Conservation (phyloP, 176 grass and related monocot species). For the Eleusine coracana region DNA sequence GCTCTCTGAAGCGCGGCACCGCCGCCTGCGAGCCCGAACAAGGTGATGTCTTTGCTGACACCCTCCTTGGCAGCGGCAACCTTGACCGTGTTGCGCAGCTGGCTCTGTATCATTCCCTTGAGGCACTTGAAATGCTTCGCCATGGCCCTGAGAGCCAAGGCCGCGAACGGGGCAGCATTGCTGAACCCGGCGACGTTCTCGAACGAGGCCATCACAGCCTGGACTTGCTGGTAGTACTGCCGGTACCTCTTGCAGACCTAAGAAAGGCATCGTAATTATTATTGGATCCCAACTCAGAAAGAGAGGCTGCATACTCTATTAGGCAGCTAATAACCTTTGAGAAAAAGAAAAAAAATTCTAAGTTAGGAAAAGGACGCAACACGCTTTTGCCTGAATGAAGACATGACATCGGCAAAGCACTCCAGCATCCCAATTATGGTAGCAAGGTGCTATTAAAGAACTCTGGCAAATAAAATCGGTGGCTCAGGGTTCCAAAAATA, state of each 20-base stretch:
- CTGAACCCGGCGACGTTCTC: conserved; percentile 74
- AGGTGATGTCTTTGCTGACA: conserved; percentile 48
- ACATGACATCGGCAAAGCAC: conserved; percentile 54
- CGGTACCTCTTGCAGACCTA: conserved; percentile 86
- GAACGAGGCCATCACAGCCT: conserved; percentile 80
- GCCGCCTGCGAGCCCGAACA: conserved; percentile 62
- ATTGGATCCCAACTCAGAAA: conserved; percentile 12
- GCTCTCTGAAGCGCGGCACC: conserved; percentile 46
- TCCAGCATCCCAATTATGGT: conserved; percentile 40
- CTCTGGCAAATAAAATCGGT: conserved; percentile 10
- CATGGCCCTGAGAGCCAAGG: conserved; percentile 68
- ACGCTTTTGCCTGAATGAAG: conserved; percentile 39
- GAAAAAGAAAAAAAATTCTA: conserved; percentile 8
- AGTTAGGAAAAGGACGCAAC: conserved; percentile 24
- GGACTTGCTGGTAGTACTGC: conserved; percentile 82
- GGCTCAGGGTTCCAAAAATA: conserved; percentile 35
- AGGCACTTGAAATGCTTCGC: conserved; percentile 80
- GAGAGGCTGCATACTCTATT: background rate
- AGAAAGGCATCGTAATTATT: background rate
- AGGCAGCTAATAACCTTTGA: conserved; percentile 7
- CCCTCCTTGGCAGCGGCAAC: conserved; percentile 48
- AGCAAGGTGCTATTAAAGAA: conserved; percentile 45
- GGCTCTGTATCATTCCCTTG: conserved; percentile 75
- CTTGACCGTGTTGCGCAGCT: conserved; percentile 66
- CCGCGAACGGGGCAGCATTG: conserved; percentile 70